Percentiles rank a stretch among this genome's conserved stretches.
These are phyloP conservation scores for Fraxinus pennsylvanica DNA, from an alignment of 257 asterid species.

Conservation along the genomic window DNA sequence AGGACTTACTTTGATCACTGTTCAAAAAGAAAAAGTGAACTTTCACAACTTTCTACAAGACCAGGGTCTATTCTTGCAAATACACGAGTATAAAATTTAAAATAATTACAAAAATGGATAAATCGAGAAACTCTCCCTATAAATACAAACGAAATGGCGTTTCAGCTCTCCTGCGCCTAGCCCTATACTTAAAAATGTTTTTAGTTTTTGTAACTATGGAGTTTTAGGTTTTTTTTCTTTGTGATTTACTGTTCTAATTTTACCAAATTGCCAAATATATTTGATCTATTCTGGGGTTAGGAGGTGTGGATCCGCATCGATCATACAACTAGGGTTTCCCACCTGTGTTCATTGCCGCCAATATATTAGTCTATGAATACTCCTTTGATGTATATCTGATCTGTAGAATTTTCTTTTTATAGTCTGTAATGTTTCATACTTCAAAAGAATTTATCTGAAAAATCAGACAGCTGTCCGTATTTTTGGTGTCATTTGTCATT, in stretches of 20 bases:
- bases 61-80: no score
- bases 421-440: slow-evolving; percentile 6
- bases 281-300: slow-evolving; percentile 59
- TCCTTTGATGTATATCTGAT: slow-evolving; percentile 26
- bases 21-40: no score
- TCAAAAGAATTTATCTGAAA: slow-evolving; percentile 19
- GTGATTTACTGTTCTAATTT: neutral
- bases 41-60: no score
- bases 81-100: no score
- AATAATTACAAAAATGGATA: no score
- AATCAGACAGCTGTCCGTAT: slow-evolving; percentile 35
- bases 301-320: slow-evolving; percentile 66
- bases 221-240: slow-evolving; percentile 25
- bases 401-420: slow-evolving; percentile 25
- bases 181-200: slow-evolving; percentile 55
- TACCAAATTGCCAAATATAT: slow-evolving; percentile 28
- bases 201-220: slow-evolving; percentile 42
- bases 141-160: slow-evolving; percentile 20
- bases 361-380: slow-evolving; percentile 14
- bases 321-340: slow-evolving; percentile 61
- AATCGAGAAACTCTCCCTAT: slow-evolving; percentile 13
- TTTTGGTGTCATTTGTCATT: slow-evolving; percentile 46
- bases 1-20: no score
- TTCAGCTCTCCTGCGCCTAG: slow-evolving; percentile 57
- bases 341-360: slow-evolving; percentile 62